A percentile compares a stretch with the other conserved stretches of the same genome.
Evolutionary conservation across 768 basidiomycete species (phyloP).

Genomic region (Nidula microcarpa): DNA sequence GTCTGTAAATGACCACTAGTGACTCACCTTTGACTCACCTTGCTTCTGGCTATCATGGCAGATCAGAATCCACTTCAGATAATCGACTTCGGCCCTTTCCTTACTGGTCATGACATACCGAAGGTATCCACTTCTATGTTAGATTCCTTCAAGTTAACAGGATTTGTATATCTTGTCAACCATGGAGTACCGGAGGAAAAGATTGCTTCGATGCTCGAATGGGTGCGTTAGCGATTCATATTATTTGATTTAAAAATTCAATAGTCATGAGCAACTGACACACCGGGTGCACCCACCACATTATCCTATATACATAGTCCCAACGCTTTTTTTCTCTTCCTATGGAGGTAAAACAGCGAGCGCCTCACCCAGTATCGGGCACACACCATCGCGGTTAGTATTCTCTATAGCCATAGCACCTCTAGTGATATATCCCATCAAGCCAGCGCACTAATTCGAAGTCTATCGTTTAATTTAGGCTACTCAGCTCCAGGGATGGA

Average conservation of each 20-base stretch:
- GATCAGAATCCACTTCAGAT: too few relatives aligned
- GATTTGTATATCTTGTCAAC: constrained; percentile 47
- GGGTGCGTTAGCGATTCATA: too few relatives aligned
- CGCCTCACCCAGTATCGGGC: constrained; percentile 42
- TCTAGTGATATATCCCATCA: neutral
- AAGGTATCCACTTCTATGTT: constrained; percentile 36
- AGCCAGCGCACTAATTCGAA: neutral
- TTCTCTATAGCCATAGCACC: too few relatives aligned
- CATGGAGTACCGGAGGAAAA: constrained; percentile 33
- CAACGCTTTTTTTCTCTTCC: constrained; percentile 34
- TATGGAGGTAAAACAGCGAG: constrained; percentile 33
- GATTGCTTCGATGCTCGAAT: constrained; percentile 35
- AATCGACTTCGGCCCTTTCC: constrained; percentile 41
- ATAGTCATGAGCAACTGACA: too few relatives aligned
- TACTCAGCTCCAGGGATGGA: constrained; percentile 36
- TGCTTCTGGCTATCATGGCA: too few relatives aligned
- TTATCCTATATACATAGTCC: constrained; percentile 21
- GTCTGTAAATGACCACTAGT: too few relatives aligned
- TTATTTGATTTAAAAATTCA: too few relatives aligned
- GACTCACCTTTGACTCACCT: too few relatives aligned
- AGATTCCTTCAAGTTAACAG: constrained; percentile 38
- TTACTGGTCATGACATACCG: constrained; percentile 33
- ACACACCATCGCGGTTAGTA: constrained; percentile 40
- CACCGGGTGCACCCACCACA: too few relatives aligned
- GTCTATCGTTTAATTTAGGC: constrained; percentile 16